Base-by-base conservation (phyloP, 1,284 basidiomycete genomes). In the Veloporphyrellus conicus region DNA sequence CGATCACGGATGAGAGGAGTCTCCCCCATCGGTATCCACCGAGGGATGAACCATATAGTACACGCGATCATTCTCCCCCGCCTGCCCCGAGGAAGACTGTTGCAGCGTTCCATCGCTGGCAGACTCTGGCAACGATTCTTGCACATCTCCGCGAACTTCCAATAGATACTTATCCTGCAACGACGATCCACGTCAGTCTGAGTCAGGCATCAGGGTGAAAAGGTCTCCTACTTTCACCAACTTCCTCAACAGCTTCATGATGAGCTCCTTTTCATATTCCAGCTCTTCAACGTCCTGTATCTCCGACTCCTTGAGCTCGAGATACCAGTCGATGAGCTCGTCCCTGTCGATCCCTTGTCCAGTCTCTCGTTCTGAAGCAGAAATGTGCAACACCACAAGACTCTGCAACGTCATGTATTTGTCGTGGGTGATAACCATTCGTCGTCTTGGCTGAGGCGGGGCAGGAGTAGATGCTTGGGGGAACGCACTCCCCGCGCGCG, bases 241-340 rank as follows among this genome's bases (percentile, higher is more conserved):
- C 69, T 91, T 93, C 57, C 75, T 81, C 53, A 99, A 67, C 60
- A 96, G 86, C 72, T 98, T 99, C 38, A 78, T 82, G 54, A 98
- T 84, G 49, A 99, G 73, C 66, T 91, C 88, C 59, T 85, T 87
- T 72, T 99, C 91, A 56, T 89, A 85, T 59, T 97, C 92, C n/a
- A 96, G 72, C 62, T 95, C 87, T 47, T 94, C 92, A 14, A 93
- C 77, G 41, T 86, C 84, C 53, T 88, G 81, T 40, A 98, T 74
- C 55, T 93, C 86, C 29, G 77, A 74, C 68, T 99, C 96, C 67
- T 82, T 87, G 53, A 82, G 72, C 71, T 99, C 93, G 44, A 99
- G 78, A 67, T 98, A 99, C 93, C 93, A 96, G 66, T 96, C 90
- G 52, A 96, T 86, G 38, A 99, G 76, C 61, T 94, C 93, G 54